These are phyloP conservation scores for Fusarium palustre DNA, from an alignment of 2,329 filamentous ascomycete species.

Conservation along the genomic window DNA sequence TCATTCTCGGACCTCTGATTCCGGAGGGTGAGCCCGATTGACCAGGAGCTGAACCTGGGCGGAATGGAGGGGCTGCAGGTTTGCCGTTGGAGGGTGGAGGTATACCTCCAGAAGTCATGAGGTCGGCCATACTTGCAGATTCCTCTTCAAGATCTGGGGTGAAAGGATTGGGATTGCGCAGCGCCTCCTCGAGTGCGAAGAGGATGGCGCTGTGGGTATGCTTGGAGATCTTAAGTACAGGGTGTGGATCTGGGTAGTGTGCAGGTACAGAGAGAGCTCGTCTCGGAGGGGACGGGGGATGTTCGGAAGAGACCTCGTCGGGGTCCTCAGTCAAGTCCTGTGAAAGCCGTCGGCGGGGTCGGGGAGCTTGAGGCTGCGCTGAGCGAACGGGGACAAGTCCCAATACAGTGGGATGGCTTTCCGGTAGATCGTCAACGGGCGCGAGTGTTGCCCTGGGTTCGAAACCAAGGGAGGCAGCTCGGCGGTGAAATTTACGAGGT, in stretches of 20 bases:
- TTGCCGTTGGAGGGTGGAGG: constrained; percentile 68
- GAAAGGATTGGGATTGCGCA: constrained; percentile 84
- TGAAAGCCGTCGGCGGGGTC: constrained; percentile 55
- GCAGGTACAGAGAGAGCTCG: constrained; percentile 48
- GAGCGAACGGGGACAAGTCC: constrained; percentile 54
- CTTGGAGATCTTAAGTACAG: constrained; percentile 76
- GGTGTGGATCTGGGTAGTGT: constrained; percentile 57
- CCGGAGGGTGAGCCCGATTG: constrained; percentile 70
- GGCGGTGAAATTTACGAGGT: constrained; percentile 58
- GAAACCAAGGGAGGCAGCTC: constrained; percentile 62
- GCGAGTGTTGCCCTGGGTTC: constrained; percentile 53
- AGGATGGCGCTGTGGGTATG: constrained; percentile 91
- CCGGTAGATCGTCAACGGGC: constrained; percentile 39
- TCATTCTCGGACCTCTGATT: constrained; percentile 86
- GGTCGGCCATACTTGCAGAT: constrained; percentile 91
- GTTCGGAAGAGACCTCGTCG: constrained; percentile 55
- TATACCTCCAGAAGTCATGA: constrained; percentile 69
- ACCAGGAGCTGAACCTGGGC: constrained; percentile 61
- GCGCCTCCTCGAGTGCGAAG: constrained; percentile 89
- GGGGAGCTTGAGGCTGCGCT: constrained; percentile 53
- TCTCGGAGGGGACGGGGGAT: constrained; percentile 43
- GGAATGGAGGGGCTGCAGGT: constrained; percentile 57
- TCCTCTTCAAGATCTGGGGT: constrained; percentile 88
- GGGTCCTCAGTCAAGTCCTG: constrained; percentile 62
- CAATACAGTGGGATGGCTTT: constrained; percentile 45